Evolutionary conservation across 2,329 filamentous ascomycete genomes (phyloP).

Genomic region (Whalleya microplaca): DNA sequence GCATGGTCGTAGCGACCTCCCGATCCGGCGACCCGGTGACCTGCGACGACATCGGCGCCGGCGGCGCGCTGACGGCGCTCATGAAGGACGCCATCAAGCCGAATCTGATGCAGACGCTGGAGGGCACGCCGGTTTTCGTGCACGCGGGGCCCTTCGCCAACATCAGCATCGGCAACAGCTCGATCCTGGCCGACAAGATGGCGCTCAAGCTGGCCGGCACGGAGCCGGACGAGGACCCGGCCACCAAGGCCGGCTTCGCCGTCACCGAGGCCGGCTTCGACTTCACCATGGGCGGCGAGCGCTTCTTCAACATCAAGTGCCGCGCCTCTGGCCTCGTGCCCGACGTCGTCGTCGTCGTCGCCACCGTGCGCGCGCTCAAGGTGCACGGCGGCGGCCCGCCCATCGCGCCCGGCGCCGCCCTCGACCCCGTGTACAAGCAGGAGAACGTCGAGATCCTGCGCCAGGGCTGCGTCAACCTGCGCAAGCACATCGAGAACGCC

Average conservation of each 20-base stretch:
- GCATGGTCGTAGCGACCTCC: constrained; percentile 94
- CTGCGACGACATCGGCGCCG: constrained; percentile 91
- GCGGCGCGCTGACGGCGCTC: constrained; percentile 87
- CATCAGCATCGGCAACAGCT: constrained; percentile 96
- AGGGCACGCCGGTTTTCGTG: constrained; percentile 96
- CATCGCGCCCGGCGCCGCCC: constrained; percentile 81
- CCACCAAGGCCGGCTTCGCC: constrained; percentile 85
- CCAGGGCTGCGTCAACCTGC: constrained; percentile 88
- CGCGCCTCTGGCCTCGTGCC: constrained; percentile 89
- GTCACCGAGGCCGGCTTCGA: constrained; percentile 98
- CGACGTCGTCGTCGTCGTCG: constrained; percentile 92
- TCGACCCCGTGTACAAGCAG: constrained; percentile 86
- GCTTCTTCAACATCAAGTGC: constrained; percentile 99
- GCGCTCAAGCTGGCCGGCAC: constrained; percentile 95
- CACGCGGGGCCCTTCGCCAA: constrained; percentile 98
- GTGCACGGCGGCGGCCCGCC: constrained; percentile 96
- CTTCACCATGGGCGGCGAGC: constrained; percentile 99
- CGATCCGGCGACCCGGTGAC: constrained; percentile 86
- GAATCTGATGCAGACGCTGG: constrained; percentile 97
- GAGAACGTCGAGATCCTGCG: constrained; percentile 93
- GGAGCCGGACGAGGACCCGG: constrained; percentile 85
- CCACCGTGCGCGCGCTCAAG: constrained; percentile 93
- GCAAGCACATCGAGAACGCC: constrained; percentile 93
- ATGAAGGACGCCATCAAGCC: constrained; percentile 99
- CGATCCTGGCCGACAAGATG: constrained; percentile 91